Evolutionary conservation across 2,329 filamentous ascomycete species (phyloP).

Genomic region (Xylaria sp.): DNA sequence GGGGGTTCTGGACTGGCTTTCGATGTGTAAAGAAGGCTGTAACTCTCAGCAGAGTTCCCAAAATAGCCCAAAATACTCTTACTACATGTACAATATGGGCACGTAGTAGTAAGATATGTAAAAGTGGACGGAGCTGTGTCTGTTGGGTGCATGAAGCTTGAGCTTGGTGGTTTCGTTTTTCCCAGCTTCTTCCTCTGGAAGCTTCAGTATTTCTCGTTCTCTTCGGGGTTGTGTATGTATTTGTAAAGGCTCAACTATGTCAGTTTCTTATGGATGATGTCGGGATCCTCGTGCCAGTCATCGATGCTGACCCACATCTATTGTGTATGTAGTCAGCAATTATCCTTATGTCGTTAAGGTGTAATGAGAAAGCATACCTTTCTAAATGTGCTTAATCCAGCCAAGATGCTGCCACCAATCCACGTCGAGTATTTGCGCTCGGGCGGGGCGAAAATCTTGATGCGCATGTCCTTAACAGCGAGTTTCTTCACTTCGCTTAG

Average conservation of each 20-base stretch:
- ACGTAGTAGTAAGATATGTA: slow-evolving; percentile 7
- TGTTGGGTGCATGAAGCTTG: slow-evolving; percentile 4
- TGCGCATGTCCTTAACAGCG: slow-evolving; percentile 98
- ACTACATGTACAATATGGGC: slow-evolving; percentile 8
- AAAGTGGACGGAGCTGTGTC: slow-evolving; percentile 8
- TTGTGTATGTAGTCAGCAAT: slow-evolving; percentile 29
- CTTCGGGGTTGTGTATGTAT: slow-evolving; percentile 17
- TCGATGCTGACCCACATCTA: slow-evolving; percentile 99
- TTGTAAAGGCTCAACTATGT: slow-evolving; percentile 63
- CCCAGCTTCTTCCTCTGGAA: slow-evolving; percentile 1
- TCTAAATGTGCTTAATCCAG: slow-evolving; percentile 95
- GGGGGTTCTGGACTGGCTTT: not conserved
- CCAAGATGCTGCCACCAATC: slow-evolving; percentile 98
- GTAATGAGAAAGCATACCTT: slow-evolving; percentile 73
- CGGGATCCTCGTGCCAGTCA: slow-evolving; percentile 99
- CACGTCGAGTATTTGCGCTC: slow-evolving; percentile 99
- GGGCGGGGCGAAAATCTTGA: slow-evolving; percentile 98
- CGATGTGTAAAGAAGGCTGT: not conserved
- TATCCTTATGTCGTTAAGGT: slow-evolving; percentile 2
- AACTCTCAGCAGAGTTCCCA: not conserved
- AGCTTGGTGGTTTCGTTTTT: not conserved
- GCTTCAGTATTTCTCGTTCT: slow-evolving; percentile 2
- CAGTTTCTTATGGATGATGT: slow-evolving; percentile 98
- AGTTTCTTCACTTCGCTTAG: slow-evolving; percentile 91
- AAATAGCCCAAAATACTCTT: no score